Evolutionary conservation across 805 yeast species (phyloP).

Genomic region (Tetrapisispora namnaoensis): DNA sequence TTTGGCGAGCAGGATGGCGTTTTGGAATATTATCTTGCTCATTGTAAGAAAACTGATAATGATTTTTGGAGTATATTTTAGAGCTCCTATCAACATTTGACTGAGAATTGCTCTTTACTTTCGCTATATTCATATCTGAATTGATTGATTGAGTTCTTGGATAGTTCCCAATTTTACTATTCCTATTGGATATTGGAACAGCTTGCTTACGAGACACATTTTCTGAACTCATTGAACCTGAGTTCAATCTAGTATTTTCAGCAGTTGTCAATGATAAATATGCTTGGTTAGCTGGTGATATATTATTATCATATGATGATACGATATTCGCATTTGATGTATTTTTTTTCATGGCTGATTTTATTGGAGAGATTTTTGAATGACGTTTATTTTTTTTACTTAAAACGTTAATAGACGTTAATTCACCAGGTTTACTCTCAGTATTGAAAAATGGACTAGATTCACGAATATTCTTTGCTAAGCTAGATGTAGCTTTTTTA

Average conservation of each 20-base stretch:
- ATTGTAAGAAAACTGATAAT: background rate
- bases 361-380: conserved; percentile 32
- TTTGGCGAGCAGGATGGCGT: background rate
- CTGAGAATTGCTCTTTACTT: background rate
- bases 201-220: conserved; percentile 4
- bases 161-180: conserved; percentile 18
- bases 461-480: background rate
- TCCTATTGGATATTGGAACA: conserved; percentile 6
- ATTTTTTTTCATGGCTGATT: conserved; percentile 34
- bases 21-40: background rate
- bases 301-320: background rate
- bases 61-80: background rate
- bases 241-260: conserved; percentile 66
- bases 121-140: background rate
- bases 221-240: conserved; percentile 20
- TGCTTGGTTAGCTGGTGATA: conserved; percentile 42
- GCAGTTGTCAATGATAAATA: conserved; percentile 65
- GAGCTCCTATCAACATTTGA: background rate
- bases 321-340: conserved; percentile 5
- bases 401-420: background rate
- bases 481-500: background rate
- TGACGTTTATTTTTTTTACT: background rate
- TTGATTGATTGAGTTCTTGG: background rate
- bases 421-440: background rate
- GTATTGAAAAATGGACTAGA: background rate